Evolutionary conservation across 2,329 filamentous ascomycete genomes (phyloP), one percentile per base, ranked within the genome.

Genomic region (Epichloe hybrida): DNA sequence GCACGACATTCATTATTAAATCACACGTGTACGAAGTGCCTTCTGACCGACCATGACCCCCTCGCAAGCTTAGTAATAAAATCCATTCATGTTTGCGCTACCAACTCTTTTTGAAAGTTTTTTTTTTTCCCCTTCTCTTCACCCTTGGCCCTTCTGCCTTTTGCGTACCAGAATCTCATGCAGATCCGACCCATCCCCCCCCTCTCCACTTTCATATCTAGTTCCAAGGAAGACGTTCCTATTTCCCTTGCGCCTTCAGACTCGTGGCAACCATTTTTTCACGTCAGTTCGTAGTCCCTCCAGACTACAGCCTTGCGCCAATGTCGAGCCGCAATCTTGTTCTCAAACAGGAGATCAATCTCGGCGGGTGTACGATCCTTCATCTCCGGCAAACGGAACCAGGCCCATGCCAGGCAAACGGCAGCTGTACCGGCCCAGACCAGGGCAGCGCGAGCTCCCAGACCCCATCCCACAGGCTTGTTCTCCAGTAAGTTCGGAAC

Each of bases 281-380:
- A 38, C 36, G 12, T 38, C 36, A 38, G 15, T 38, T 38, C 36
- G 36, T 23, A 42, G 42, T 31, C 41, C 4, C 20, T 46, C 36
- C 9, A 46, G 5, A 56, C 43, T 15, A 46, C 39, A 9, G 47
- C 20, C 40, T 45, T 48, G 34, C 36, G 21, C 50, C 58, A 61
- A 4, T 53, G 34, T 31, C 57, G 50, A 4, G 56, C 56, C 1
- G 60, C 55, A 38, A 64, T 55, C 9, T 52, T 53, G 6, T 35
- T 45, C 50, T 57, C 56, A 53, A 58, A 61, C 51, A 61, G 34
- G 4, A 57, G 31, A 38, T 60, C 59, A 34, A 61, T 53, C 49
- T 59, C 52, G 2, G 54, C 58, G 2, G 52, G 52, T 0, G 54
- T 55, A 15, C 57, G 56, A 35, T 54, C 56, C 48, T 56, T 58